Base-by-base conservation (phyloP, 768 basidiomycete genomes). In the Lentinula sp. region DNA sequence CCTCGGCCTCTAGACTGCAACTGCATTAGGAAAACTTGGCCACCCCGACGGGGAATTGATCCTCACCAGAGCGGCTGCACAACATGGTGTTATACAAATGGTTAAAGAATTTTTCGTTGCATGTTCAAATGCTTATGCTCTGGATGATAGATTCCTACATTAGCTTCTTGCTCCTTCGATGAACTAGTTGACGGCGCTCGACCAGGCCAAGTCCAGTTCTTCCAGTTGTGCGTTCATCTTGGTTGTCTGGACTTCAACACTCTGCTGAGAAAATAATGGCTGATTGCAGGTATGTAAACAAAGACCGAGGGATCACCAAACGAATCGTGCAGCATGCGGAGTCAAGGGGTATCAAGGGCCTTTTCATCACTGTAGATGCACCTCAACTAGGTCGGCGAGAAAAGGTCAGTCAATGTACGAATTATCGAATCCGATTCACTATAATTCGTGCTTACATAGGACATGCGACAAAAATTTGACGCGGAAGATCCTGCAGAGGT, bases 321-420 rank as follows among this genome's bases (percentile, higher is more conserved):
- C 84, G 86, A 61, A 85, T 94, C 56, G 91, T 98, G 0, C 85
- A 91, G 66, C 92, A 96, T 64, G 97, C 97, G 1, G 94, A 95
- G 73, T 76, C 81, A 64, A 84, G 94, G 31, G 96, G 96, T 2
- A 84, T 99, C 69, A 95, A 94, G 71, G 96, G 82, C 3, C 77
- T 98, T 11, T 98, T 98, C 73, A 97, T 98, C 70, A 98, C 96
- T 0, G 96, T 98, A 31, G 96, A 98, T 74, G 96, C 96, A 0
- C 96, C 96, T 5, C 95, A 97, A 66, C 86, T 98, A 9, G 96
- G 96, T 48, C 84, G 95, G 11, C 83, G 95, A 62, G 95, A 96
- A 71, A 95, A 95, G 75, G 85, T 76, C 59, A 32, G 50, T 10
- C 11, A n/a, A 9, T 56, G 6, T 32, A 56, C n/a, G 21, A n/a